phyloP scores from a whole-genome alignment of 441 rosid genomes.

The Gossypium lobatum region DNA sequence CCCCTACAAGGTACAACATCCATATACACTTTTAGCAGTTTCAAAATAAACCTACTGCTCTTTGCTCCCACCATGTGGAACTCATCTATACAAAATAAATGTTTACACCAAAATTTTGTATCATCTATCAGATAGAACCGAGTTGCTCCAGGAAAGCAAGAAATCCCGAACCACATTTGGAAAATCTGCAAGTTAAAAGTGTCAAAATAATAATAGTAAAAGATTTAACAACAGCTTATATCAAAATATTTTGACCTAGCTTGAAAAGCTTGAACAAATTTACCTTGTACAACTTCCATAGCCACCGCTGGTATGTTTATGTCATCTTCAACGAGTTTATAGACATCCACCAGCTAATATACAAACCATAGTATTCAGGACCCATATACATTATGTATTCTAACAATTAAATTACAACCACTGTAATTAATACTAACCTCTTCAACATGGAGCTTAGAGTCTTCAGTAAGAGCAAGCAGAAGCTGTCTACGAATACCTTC shows the following conservation, averaged over 20 bases:
- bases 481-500: slow-evolving; percentile 88
- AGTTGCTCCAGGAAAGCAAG: slow-evolving; percentile 73
- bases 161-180: slow-evolving; percentile 67
- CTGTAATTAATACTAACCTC: slow-evolving; percentile 44
- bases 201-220: background rate
- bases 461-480: slow-evolving; percentile 86
- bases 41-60: background rate
- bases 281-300: slow-evolving; percentile 68
- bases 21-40: background rate
- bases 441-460: slow-evolving; percentile 84
- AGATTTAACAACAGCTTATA: background rate
- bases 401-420: background rate
- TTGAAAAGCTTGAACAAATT: background rate
- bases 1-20: background rate
- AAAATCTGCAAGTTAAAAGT: slow-evolving; percentile 45
- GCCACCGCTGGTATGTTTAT: slow-evolving; percentile 73
- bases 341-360: slow-evolving; percentile 79
- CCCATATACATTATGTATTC: background rate
- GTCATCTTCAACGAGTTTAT: slow-evolving; percentile 75
- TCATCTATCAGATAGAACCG: slow-evolving; percentile 60
- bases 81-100: background rate
- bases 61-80: background rate
- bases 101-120: background rate
- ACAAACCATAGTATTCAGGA: slow-evolving; percentile 18
- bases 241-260: background rate